Evolutionary conservation across 2,329 filamentous ascomycete genomes (phyloP).

Genomic region (Aureobasidium sp.): DNA sequence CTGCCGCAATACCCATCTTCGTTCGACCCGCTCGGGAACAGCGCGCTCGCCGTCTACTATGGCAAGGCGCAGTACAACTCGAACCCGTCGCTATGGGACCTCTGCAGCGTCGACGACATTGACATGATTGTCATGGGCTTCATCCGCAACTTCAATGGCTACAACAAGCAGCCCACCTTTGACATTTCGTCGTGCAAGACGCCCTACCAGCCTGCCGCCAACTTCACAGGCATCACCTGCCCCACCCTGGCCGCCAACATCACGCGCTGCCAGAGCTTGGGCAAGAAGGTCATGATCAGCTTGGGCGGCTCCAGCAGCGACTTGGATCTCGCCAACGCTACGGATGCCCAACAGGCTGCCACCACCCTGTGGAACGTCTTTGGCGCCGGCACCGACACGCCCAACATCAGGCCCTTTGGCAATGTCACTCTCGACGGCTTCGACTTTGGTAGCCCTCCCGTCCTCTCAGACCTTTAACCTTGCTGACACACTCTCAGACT

Average conservation of each 20-base stretch:
- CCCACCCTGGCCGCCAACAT: constrained; percentile 26
- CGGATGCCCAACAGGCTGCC: constrained; percentile 35
- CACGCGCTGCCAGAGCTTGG: constrained; percentile 34
- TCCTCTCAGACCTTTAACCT: background rate
- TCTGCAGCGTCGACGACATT: background rate
- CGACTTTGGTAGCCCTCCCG: constrained; percentile 33
- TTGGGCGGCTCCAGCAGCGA: constrained; percentile 36
- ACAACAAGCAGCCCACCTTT: background rate
- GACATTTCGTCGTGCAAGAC: background rate
- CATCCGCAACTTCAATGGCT: constrained; percentile 3
- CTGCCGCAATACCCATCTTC: background rate
- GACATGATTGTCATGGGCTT: constrained; percentile 13
- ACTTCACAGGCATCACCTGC: background rate
- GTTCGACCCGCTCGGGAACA: background rate
- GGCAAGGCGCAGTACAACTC: constrained; percentile 3
- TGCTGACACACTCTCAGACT: background rate
- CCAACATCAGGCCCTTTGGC: constrained; percentile 39
- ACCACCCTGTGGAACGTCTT: constrained; percentile 40
- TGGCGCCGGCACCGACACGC: constrained; percentile 30
- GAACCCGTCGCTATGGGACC: background rate
- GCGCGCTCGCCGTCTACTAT: constrained; percentile 13
- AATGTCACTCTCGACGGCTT: constrained; percentile 44
- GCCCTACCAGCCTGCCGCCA: background rate
- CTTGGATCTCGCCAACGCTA: constrained; percentile 28
- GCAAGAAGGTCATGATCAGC: constrained; percentile 40